phyloP scores from a whole-genome alignment of 1,284 basidiomycete genomes.

The Pseudozyma flocculosa region DNA sequence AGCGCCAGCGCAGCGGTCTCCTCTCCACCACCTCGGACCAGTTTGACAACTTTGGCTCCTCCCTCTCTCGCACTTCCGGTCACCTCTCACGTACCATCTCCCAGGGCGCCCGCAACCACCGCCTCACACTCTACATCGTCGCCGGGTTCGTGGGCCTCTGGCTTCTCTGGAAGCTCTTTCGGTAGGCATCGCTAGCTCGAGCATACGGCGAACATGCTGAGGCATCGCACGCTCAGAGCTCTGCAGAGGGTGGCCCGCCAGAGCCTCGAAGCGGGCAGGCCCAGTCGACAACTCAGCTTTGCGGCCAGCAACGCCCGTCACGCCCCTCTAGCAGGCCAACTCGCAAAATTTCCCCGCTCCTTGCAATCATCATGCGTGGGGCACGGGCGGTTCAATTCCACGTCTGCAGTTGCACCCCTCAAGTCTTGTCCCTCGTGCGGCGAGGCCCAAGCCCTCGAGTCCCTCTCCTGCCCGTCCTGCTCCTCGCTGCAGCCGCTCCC shows the following conservation, averaged over 20 bases:
- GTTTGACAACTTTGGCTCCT: conserved; percentile 29
- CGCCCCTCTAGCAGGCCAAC: too few species aligned
- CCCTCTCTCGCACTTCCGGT: conserved; percentile 34
- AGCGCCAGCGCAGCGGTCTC: conserved; percentile 32
- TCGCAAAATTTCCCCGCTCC: too few species aligned
- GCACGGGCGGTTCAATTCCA: background rate
- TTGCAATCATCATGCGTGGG: background rate
- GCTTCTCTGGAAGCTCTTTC: conserved; percentile 43
- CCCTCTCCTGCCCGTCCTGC: conserved; percentile 35
- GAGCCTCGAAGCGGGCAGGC: too few species aligned
- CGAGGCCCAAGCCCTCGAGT: conserved; percentile 26
- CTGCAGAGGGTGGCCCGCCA: too few species aligned
- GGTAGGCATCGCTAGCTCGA: too few species aligned
- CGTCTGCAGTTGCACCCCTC: conserved; percentile 9
- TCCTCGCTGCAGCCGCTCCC: conserved; percentile 43
- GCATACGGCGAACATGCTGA: too few species aligned
- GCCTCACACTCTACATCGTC: conserved; percentile 40
- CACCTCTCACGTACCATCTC: conserved; percentile 32
- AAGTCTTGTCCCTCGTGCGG: conserved; percentile 30
- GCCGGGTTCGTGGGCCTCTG: conserved; percentile 38
- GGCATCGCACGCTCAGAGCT: too few species aligned
- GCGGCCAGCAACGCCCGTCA: too few species aligned
- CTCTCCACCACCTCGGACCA: conserved; percentile 35
- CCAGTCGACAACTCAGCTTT: too few species aligned
- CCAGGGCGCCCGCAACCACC: conserved; percentile 36